Evolutionary conservation across 352 stramenopile species (phyloP).

Genomic region (Phytophthora foliorum): DNA sequence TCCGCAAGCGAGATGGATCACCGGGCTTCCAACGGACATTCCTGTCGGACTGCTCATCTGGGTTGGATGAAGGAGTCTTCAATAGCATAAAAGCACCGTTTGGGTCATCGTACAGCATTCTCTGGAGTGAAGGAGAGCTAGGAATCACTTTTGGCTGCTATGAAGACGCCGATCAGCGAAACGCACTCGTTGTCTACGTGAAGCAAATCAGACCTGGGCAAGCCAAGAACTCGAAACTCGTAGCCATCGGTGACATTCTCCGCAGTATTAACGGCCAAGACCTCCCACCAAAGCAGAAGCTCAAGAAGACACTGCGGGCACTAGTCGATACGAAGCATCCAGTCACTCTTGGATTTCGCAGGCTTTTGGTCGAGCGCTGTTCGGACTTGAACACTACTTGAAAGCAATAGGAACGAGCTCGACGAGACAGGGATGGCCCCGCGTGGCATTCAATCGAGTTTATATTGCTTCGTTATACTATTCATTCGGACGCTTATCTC

Average conservation of each 20-base stretch:
- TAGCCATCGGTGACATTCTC: constrained; percentile 50
- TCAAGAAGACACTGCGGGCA: constrained; percentile 48
- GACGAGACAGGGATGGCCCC: constrained; percentile 5
- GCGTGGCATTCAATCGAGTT: constrained; percentile 33
- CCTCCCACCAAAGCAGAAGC: constrained; percentile 38
- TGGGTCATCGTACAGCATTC: constrained; percentile 46
- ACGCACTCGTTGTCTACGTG: constrained; percentile 54
- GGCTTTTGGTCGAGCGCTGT: constrained; percentile 44
- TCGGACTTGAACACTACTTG: constrained; percentile 17
- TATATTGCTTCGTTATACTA: constrained; percentile 46
- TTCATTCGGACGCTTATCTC: constrained; percentile 36
- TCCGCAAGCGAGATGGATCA: constrained; percentile 26
- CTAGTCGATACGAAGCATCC: constrained; percentile 45
- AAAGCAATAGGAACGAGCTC: background rate
- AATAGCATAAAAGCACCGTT: background rate
- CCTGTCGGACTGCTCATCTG: constrained; percentile 26
- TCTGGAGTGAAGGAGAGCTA: constrained; percentile 50
- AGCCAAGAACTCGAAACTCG: constrained; percentile 45
- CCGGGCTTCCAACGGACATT: constrained; percentile 31
- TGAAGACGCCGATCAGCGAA: constrained; percentile 39
- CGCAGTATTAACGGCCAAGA: constrained; percentile 46
- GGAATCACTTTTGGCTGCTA: constrained; percentile 59
- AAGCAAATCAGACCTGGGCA: constrained; percentile 48
- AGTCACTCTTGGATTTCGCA: constrained; percentile 51
- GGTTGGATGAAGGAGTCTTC: constrained; percentile 13